phyloP scores from a whole-genome alignment of 129 eudicot species.

The Artemisia argyi region DNA sequence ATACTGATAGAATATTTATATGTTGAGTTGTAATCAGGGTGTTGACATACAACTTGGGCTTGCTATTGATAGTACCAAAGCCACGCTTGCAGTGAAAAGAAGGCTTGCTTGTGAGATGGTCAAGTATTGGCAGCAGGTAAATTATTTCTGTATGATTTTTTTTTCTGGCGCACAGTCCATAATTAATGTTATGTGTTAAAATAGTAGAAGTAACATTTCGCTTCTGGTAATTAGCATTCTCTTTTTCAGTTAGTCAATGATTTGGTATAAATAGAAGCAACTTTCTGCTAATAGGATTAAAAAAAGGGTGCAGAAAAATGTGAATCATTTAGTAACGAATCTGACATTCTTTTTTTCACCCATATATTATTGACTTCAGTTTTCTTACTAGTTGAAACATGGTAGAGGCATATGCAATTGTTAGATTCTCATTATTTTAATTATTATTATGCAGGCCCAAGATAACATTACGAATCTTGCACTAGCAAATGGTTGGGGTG shows the following conservation, averaged over 20 bases:
- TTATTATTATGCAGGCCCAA: slow-evolving; percentile 66
- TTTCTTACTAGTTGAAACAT: neutral
- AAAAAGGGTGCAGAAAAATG: too few relatives aligned
- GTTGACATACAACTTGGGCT: slow-evolving; percentile 99
- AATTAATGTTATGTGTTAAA: neutral
- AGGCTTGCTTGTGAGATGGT: slow-evolving; percentile 99
- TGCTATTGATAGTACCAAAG: slow-evolving; percentile 96
- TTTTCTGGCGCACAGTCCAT: neutral
- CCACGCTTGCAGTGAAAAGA: slow-evolving; percentile 95
- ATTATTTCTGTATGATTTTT: slow-evolving; percentile 1
- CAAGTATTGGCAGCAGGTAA: slow-evolving; percentile 98
- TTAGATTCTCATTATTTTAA: neutral
- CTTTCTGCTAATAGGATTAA: too few relatives aligned
- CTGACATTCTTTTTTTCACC: neutral
- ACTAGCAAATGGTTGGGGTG: slow-evolving; percentile 94
- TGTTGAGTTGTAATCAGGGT: slow-evolving; percentile 44
- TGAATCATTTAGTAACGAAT: neutral
- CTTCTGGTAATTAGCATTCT: too few relatives aligned
- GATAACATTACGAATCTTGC: slow-evolving; percentile 84
- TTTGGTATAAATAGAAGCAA: too few relatives aligned
- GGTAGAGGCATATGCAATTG: neutral
- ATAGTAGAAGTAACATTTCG: too few relatives aligned
- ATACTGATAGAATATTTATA: slow-evolving; percentile 1
- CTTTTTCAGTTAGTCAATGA: too few relatives aligned
- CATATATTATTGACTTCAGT: slow-evolving; percentile 11